Conservation (phyloP, 2,329 filamentous ascomycete genomes). For the Alternaria brassicicola region DNA sequence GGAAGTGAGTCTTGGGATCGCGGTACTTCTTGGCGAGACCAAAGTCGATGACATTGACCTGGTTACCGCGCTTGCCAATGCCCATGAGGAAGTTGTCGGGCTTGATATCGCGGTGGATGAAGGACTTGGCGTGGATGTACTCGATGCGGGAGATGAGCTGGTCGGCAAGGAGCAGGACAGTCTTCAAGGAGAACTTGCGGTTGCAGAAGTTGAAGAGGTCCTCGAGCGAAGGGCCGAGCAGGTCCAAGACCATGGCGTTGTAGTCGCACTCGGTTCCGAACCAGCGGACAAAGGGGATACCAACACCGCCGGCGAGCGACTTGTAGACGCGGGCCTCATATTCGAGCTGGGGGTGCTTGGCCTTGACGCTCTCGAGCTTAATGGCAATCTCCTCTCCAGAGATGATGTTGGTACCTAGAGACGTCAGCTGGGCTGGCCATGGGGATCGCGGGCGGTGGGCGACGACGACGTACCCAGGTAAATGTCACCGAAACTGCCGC, state of each 20-base stretch:
- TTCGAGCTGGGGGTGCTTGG: slow-evolving; percentile 98
- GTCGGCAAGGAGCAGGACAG: slow-evolving; percentile 91
- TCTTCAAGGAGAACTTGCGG: slow-evolving; percentile 99
- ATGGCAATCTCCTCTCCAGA: slow-evolving; percentile 99
- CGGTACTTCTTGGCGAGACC: slow-evolving; percentile 99
- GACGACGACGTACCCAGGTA: slow-evolving; percentile 70
- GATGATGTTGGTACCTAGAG: slow-evolving; percentile 93
- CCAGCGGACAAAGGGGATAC: slow-evolving; percentile 98
- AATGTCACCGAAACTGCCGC: slow-evolving; percentile 96
- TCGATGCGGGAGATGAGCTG: slow-evolving; percentile 99
- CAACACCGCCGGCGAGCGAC: slow-evolving; percentile 90
- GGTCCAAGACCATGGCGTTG: slow-evolving; percentile 99
- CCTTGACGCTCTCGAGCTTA: slow-evolving; percentile 99
- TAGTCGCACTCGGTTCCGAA: slow-evolving; percentile 99
- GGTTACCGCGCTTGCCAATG: slow-evolving; percentile 98
- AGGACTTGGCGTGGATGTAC: slow-evolving; percentile 99
- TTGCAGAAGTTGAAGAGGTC: slow-evolving; percentile 99
- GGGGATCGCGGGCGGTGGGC: background rate
- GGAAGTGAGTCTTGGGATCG: slow-evolving; percentile 99
- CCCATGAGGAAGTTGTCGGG: slow-evolving; percentile 99
- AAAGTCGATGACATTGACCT: slow-evolving; percentile 99
- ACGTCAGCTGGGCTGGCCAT: slow-evolving; percentile 25
- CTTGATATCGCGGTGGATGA: slow-evolving; percentile 99
- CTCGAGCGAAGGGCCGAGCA: slow-evolving; percentile 93
- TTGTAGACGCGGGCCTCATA: slow-evolving; percentile 96